Conservation (phyloP, 176 grass and related monocot species). For the Oryza officinalis region DNA sequence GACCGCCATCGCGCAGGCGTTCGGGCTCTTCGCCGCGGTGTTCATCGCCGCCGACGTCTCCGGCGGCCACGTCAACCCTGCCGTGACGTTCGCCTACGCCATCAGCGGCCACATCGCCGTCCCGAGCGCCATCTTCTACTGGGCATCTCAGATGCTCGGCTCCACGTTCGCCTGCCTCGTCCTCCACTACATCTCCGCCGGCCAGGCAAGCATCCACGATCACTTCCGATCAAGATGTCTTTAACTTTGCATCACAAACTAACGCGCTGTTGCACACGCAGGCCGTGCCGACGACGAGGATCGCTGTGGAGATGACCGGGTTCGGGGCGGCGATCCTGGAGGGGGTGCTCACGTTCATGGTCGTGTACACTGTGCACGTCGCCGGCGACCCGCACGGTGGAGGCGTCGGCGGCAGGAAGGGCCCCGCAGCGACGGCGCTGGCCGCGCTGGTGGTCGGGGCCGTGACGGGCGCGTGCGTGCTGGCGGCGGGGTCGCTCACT, state of each 20-base stretch:
- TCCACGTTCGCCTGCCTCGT: slow-evolving; percentile 74
- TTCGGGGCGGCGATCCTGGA: slow-evolving; percentile 78
- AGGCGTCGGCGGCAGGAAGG: background rate
- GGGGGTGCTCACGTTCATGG: slow-evolving; percentile 60
- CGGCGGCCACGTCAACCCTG: slow-evolving; percentile 88
- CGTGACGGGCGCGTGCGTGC: slow-evolving; percentile 55
- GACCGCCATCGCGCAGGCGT: slow-evolving; percentile 62
- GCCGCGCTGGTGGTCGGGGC: slow-evolving; percentile 57
- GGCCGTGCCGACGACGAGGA: slow-evolving; percentile 79
- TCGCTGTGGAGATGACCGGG: slow-evolving; percentile 73
- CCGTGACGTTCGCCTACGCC: slow-evolving; percentile 79
- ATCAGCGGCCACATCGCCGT: slow-evolving; percentile 60
- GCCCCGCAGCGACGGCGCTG: slow-evolving; percentile 28
- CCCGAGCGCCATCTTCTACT: slow-evolving; percentile 68
- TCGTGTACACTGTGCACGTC: slow-evolving; percentile 73
- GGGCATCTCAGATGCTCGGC: slow-evolving; percentile 70
- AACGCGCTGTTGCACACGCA: slow-evolving; percentile 18
- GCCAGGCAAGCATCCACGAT: slow-evolving; percentile 41
- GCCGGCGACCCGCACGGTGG: slow-evolving; percentile 38
- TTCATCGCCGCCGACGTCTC: slow-evolving; percentile 69
- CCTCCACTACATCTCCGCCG: slow-evolving; percentile 62
- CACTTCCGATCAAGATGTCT: background rate
- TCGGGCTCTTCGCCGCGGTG: slow-evolving; percentile 65
- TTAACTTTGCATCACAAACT: background rate
- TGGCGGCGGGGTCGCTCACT: slow-evolving; percentile 64